Base-by-base conservation (phyloP, 2,329 filamentous ascomycete species). In the Ascochyta koolunga region DNA sequence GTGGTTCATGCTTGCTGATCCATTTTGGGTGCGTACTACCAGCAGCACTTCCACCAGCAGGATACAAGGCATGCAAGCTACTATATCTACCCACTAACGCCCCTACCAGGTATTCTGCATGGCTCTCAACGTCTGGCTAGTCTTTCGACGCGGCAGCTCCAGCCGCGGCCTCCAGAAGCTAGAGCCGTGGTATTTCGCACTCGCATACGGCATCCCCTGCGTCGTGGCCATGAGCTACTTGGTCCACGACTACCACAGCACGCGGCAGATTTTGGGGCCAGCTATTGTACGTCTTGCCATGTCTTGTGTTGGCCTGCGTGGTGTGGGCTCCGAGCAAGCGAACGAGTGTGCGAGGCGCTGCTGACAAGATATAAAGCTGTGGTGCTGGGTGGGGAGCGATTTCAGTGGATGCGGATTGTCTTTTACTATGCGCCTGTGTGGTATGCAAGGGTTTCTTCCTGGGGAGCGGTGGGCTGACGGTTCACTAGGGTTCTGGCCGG, bases 41-140 rank as follows among this genome's bases (percentile, higher is more conserved):
- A 24, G n/a, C n/a, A n/a, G n/a, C n/a, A n/a, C n/a, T n/a, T n/a
- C n/a, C n/a, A n/a, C n/a, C n/a, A n/a, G n/a, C n/a, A n/a, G n/a
- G n/a, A n/a, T n/a, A n/a, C n/a, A n/a, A n/a, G n/a, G n/a, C n/a
- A n/a, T n/a, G n/a, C n/a, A n/a, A n/a, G n/a, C n/a, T n/a, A n/a
- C n/a, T n/a, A n/a, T n/a, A n/a, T n/a, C n/a, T n/a, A n/a, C n/a
- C n/a, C n/a, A n/a, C n/a, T n/a, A n/a, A n/a, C n/a, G n/a, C n/a
- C n/a, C n/a, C n/a, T n/a, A 15, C 22, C 15, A 66, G 89, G 67
- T 88, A 1, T 80, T 93, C 54, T 86, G 88, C 48, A 95, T 96
- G 90, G 89, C 90, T 1, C 81, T 87, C 62, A 96, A 95, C 69
- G 90, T 95, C 45, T 91, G 91, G 71, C 76, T 93, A 13, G 92